Evolutionary conservation across 768 basidiomycete species (phyloP), one percentile per base, ranked within the genome.

Genomic region (Kondoa malvinella): DNA sequence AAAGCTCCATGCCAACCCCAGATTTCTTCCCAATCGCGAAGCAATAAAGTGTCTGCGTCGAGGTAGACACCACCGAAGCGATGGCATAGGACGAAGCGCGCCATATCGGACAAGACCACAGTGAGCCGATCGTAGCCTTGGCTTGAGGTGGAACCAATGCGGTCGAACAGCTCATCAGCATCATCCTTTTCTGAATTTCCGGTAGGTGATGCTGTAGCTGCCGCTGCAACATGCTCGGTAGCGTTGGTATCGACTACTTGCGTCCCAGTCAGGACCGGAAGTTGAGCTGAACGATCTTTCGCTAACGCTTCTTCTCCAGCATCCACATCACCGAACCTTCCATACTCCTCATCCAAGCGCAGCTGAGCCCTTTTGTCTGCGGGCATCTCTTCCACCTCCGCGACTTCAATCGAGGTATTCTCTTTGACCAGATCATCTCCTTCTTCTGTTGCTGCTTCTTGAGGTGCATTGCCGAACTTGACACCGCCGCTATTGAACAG

Each of bases 1-100:
- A 95, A 99, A 21, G 92, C 91, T 50, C 92, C 92, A 73, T 86
- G 85, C 87, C 89, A 95, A 31, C 89, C 90, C 90, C 90, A 96
- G 3, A 99, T 80, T 72, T 97, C 94, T 76, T 95, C 92, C 95
- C 95, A 99, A 75, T 99, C 94, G 26, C 95, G 86, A 33, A 99
- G 78, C 72, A 99, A 85, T 71, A 99, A 84, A 8, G 91, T 96
- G 76, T 97, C 95, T 12, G 92, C 92, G 74, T 99, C 94, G 65
- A 99, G 84, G 75, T 97, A 99, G 62, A 92, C 88, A 16, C 94
- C 94, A 27, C 95, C 94, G 74, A 87, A 97, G 26, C 92, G 86
- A 77, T 99, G 89, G 70, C 89, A 92, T n/a, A 99, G 81, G 67
- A 97, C 86, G 77, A 97, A 99, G 27, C 94, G 86, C 21, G 90